Base-by-base conservation (phyloP, 805 yeast species). In the Cephaloascus fragrans region DNA sequence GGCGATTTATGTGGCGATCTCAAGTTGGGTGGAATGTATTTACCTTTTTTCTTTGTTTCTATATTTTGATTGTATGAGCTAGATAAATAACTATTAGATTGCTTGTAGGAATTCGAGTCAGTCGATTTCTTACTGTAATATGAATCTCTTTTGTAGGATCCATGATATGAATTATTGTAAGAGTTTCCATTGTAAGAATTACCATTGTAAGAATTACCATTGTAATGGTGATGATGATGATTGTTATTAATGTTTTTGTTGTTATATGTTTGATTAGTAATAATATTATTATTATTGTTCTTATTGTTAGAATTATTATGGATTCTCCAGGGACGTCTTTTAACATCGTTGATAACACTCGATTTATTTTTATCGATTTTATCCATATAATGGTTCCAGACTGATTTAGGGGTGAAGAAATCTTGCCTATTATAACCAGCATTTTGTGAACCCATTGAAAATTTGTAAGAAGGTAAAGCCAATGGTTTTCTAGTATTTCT, bases 391-490 rank as follows among this genome's bases (percentile, higher is more conserved):
- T 78, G 81, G 41, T 73, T 75, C 49, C 77, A 73, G 4, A 78
- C 81, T 19, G 88, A 76, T 40, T 82, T 83, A 3, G 93, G 93
- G 3, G 93, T 83, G 53, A 82, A 83, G 47, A 71, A 80, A 52
- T 83, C 90, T 48, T 78, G 81, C 38, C 90, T 68, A 47, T 75
- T 75, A 49, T 73, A 80, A 15, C 49, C 40, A 35, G 56, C 52
- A 33, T 48, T 35, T 19, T 37, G 37, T 19, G 39, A 37, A 36
- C 41, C 42, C 26, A 19, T 43, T 18, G 54, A 44, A 37, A 55
- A 61, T 43, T 48, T 69, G 49, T 73, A 80, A 9, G 82, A 75
- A 26, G 84, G 84, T 40, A 79, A 76, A 18, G 76, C 81, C 44
- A 80, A 69, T 4, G 85, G 83, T 47, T 76, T 73, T 41, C 82